Evolutionary conservation across 805 yeast genomes (phyloP), one percentile per base, ranked within the genome.

Genomic region (Metschnikowia lachancei): DNA sequence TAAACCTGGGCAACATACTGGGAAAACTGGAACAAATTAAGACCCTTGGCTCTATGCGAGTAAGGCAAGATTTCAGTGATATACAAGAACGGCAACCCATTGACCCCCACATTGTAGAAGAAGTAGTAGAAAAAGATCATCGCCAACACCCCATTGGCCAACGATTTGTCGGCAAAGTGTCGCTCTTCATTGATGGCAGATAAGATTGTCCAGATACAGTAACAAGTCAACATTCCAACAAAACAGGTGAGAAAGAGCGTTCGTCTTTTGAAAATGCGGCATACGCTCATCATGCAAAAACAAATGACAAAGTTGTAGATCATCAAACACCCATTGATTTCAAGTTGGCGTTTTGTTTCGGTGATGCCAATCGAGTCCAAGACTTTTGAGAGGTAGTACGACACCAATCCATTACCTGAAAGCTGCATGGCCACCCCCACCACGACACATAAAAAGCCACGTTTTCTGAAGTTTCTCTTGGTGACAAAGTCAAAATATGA

Each of bases 281-380:
- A 43, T 31, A 60, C 51, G 43, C 61, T 49, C 24, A 67, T 62
- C 43, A 49, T 29, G 11, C 46, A 40, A 34, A 49, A 37, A 9
- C 69, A 57, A 42, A 64, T 51, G 18, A 62, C 65, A 53, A 71
- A 70, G 64, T 76, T 51, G 43, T 52, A 52, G 17, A 52, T 52
- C 55, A 52, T 52, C 49, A 52, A 68, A 49, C 75, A 72, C 46
- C 78, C 82, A 58, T 79, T 78, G 58, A 78, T 70, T 41, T 73
- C 59, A 45, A 78, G 68, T 60, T 78, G 79, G 29, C 16, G 43
- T 36, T 43, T 48, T 10, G 46, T 43, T n/a, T 66, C 67, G 39
- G 76, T 75, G 55, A 79, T 75, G 48, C 84, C 83, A 58, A 80
- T 77, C 20, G 80, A 72, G 47, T 63, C 57, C 52, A 80, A 68